phyloP scores from a whole-genome alignment of 1,139 yeast genomes.

The Hemisphaericaspora xylanilytica region DNA sequence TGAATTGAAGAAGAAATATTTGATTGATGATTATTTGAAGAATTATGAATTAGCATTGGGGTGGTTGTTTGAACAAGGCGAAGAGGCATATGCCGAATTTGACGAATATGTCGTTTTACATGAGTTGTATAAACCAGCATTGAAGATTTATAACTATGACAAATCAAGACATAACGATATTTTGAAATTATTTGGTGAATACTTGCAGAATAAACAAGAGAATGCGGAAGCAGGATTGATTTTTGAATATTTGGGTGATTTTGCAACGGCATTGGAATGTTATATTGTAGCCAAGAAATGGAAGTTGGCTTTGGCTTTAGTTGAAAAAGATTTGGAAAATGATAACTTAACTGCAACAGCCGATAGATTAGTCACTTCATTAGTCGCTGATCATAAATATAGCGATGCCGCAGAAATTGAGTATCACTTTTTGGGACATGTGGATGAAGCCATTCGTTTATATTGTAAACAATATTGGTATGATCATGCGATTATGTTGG shows the following conservation, averaged over 20 bases:
- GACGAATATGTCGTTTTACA: conserved; percentile 71
- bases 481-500: conserved; percentile 73
- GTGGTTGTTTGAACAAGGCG: conserved; percentile 57
- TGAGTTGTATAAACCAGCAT: conserved; percentile 67
- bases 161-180: conserved; percentile 53
- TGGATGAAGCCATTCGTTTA: conserved; percentile 60
- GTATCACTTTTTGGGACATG: conserved; percentile 55
- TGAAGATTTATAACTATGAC: conserved; percentile 61
- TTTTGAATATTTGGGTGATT: conserved; percentile 65
- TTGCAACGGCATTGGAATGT: conserved; percentile 62
- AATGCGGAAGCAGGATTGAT: conserved; percentile 74
- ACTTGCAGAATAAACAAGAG: conserved; percentile 52
- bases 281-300: conserved; percentile 73
- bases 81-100: conserved; percentile 54
- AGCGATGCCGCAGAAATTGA: conserved; percentile 83
- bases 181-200: conserved; percentile 59
- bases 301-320: conserved; percentile 77
- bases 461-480: conserved; percentile 76
- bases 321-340: conserved; percentile 36
- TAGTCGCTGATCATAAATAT: conserved; percentile 71
- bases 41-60: conserved; percentile 64
- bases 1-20: conserved; percentile 64
- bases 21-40: conserved; percentile 78
- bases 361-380: conserved; percentile 54
- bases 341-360: conserved; percentile 45